Evolutionary conservation across 176 grass and related monocot species (phyloP).

Genomic region (Raddia distichophylla): DNA sequence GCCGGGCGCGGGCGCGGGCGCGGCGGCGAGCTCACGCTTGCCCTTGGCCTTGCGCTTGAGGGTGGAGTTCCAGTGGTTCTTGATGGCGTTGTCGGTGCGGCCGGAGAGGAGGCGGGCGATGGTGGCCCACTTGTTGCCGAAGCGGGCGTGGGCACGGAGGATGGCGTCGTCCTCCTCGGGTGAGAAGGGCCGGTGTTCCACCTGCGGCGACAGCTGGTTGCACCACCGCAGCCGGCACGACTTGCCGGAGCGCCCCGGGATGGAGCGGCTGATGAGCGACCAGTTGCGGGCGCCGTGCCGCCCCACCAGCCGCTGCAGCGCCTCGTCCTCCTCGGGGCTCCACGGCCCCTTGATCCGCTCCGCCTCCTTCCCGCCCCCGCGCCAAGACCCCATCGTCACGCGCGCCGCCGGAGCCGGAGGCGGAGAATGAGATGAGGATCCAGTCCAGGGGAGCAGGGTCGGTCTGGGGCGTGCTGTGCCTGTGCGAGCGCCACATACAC

Average conservation of each 20-base stretch:
- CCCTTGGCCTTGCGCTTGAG: constrained; percentile 59
- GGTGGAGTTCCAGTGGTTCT: constrained; percentile 99
- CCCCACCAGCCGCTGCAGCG: constrained; percentile 64
- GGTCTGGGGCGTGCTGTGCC: no score
- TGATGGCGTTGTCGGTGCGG: constrained; percentile 96
- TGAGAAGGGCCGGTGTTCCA: constrained; percentile 92
- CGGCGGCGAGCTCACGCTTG: no score
- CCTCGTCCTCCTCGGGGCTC: constrained; percentile 99
- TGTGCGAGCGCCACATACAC: no score
- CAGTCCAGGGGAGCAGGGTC: no score
- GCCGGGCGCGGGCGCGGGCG: neutral
- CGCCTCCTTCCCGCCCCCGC: no score
- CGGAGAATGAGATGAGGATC: no score
- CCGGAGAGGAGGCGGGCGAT: constrained; percentile 80
- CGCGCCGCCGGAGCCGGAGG: no score
- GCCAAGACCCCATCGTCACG: no score
- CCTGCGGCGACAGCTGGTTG: constrained; percentile 92
- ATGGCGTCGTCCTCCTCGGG: constrained; percentile 85
- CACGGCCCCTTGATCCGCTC: constrained; percentile 86
- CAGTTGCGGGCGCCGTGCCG: constrained; percentile 84
- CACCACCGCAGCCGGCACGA: constrained; percentile 93
- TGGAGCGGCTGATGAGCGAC: constrained; percentile 91
- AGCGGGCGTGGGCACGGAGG: constrained; percentile 69
- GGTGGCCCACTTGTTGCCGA: constrained; percentile 98
- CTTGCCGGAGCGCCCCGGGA: constrained; percentile 76